Evolutionary conservation across 73 alveolate species (phyloP), one percentile per base, ranked within the genome.

Genomic region (Paramecium octaurelia): DNA sequence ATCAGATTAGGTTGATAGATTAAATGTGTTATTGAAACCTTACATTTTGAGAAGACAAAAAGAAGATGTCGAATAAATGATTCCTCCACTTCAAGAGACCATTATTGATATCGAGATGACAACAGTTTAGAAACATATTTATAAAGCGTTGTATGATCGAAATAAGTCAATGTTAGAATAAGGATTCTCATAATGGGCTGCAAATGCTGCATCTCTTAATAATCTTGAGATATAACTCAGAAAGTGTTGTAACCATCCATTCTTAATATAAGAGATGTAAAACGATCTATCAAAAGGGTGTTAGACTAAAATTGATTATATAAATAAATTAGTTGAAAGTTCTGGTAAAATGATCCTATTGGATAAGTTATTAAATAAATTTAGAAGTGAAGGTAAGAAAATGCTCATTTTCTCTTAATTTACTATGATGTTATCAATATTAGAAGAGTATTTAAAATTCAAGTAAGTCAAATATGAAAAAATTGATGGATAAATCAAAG

Each of bases 181-280:
- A 44, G 71, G 75, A 11, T 92, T 94, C 69, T 94, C 97, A 6
- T 92, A 92, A 35, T 88, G 93, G 85, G 99, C 98, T 42, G 93
- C 96, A 16, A 89, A 93, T 35, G 93, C 97, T 6, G 86, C 97
- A 36, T 93, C 93, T 29, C 93, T 96, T 7, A 96, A 93, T 84
- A 97, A 97, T 64, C 92, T 97, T 73, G 99, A 97, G 64, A 95
- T 97, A 59, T 95, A 97, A 88, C 92, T 97, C n/a, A 92, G 99
- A 85, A 98, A 98, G 93, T 97, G 99, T 71, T 98, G 99, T 89
- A 98, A 98, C 91, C 99, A 98, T 93, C 96, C 98, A 1, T 97
- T 89, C 92, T 92, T 96, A 21, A 95, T 97, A 14, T 93, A 95
- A 86, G 98, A 97, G 11, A 98, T 97, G 31, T 97, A 95, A 88